Evolutionary conservation across 2,329 filamentous ascomycete genomes (phyloP).

Genomic region (Exophiala dermatitidis): DNA sequence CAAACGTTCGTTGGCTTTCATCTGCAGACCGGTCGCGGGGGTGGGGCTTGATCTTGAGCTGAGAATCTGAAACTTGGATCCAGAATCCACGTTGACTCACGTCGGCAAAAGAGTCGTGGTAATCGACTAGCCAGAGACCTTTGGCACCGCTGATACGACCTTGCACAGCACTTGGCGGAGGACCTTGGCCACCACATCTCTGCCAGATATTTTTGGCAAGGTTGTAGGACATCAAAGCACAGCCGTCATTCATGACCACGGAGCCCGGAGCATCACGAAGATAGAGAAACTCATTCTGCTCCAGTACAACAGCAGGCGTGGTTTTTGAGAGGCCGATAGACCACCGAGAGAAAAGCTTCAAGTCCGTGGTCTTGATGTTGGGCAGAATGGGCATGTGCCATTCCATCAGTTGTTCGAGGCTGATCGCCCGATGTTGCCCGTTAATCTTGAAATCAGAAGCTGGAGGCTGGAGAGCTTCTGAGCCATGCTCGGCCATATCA

Average conservation of each 20-base stretch:
- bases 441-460: not conserved
- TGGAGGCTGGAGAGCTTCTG: not conserved
- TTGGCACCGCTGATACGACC: constrained; percentile 54
- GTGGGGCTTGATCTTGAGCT: constrained; percentile 49
- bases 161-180: constrained; percentile 49
- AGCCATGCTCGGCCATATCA: constrained; percentile 24
- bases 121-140: constrained; percentile 54
- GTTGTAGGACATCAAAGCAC: constrained; percentile 47
- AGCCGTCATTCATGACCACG: constrained; percentile 47
- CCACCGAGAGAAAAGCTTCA: constrained; percentile 42
- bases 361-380: constrained; percentile 36
- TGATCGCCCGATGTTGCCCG: constrained; percentile 29
- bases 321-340: constrained; percentile 41
- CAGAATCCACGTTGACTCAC: constrained; percentile 37
- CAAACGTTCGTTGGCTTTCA: constrained; percentile 48
- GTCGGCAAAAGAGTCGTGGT: constrained; percentile 16
- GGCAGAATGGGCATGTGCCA: constrained; percentile 39
- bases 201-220: constrained; percentile 45
- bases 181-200: constrained; percentile 31
- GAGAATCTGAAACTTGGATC: constrained; percentile 52
- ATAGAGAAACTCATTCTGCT: constrained; percentile 34
- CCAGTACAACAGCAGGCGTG: constrained; percentile 34
- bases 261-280: constrained; percentile 28
- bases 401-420: constrained; percentile 35
- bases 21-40: constrained; percentile 33